A percentile compares a stretch with the other conserved stretches of the same genome.
Conservation (phyloP, 371 early-diverging fungal genomes). For the Lichtheimia ramosa region DNA sequence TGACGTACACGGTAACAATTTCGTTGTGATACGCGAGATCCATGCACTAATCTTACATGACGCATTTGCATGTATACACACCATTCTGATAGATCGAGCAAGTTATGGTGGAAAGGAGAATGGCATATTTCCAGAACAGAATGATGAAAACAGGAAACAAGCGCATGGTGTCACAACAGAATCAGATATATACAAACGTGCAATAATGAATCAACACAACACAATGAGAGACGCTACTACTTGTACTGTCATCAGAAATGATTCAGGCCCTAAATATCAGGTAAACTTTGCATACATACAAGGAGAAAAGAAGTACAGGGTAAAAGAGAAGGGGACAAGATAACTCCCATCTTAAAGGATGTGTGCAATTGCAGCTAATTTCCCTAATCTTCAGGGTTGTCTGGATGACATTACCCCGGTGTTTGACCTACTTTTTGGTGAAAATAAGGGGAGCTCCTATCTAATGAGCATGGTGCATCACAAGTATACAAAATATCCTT, state of each 20-base stretch:
- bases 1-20: slow-evolving; percentile 12
- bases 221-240: not conserved
- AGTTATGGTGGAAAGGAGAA: not conserved
- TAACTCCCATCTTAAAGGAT: not conserved
- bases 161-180: too few relatives aligned
- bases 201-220: not conserved
- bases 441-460: slow-evolving; percentile 35
- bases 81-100: slow-evolving; percentile 8
- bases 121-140: too few relatives aligned
- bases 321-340: not conserved
- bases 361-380: not conserved
- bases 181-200: too few relatives aligned
- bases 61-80: not conserved
- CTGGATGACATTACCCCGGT: slow-evolving; percentile 64
- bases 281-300: slow-evolving; percentile 54
- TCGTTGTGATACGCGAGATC: slow-evolving; percentile 33
- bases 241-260: slow-evolving; percentile 20
- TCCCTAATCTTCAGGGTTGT: slow-evolving; percentile 54
- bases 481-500: slow-evolving; percentile 15
- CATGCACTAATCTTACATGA: not conserved
- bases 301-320: slow-evolving; percentile 70
- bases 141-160: too few relatives aligned
- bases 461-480: slow-evolving; percentile 55
- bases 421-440: slow-evolving; percentile 58
- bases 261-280: slow-evolving; percentile 40